Conservation (phyloP, 495 filamentous ascomycete genomes). For the Endocarpon pusillum region DNA sequence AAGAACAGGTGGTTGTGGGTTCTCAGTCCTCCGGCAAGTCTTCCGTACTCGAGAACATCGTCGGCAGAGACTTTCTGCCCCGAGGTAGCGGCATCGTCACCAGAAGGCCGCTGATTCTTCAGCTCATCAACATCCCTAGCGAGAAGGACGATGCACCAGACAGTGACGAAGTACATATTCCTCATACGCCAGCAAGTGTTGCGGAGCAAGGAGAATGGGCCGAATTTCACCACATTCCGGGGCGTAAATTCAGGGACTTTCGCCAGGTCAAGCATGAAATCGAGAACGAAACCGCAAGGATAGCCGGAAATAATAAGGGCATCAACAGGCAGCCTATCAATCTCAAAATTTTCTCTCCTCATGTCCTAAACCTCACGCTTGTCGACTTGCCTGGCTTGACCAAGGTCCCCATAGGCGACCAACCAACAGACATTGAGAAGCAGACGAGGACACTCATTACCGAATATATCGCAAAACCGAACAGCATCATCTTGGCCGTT, state of each 20-base stretch:
- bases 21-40: conserved; percentile 98
- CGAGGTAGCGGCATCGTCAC: conserved; percentile 96
- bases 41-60: conserved; percentile 98
- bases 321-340: conserved; percentile 97
- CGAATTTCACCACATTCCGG: conserved; percentile 88
- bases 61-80: conserved; percentile 91
- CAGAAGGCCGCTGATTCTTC: conserved; percentile 79
- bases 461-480: conserved; percentile 98
- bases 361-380: conserved; percentile 89
- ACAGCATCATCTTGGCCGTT: conserved; percentile 93
- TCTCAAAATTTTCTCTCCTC: conserved; percentile 94
- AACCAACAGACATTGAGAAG: conserved; percentile 96
- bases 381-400: conserved; percentile 93
- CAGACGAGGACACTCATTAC: conserved; percentile 93
- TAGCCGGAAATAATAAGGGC: conserved; percentile 95
- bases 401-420: conserved; percentile 97
- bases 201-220: conserved; percentile 75
- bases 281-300: conserved; percentile 85
- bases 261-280: conserved; percentile 87
- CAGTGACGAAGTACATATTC: conserved; percentile 42
- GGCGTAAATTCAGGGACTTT: conserved; percentile 85
- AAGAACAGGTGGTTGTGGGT: conserved; percentile 77
- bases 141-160: conserved; percentile 55
- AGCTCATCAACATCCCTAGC: conserved; percentile 91
- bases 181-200: conserved; percentile 52